These are phyloP conservation scores for Tubosaeta sp. DNA, from an alignment of 768 basidiomycete genomes.

Conservation along the genomic window DNA sequence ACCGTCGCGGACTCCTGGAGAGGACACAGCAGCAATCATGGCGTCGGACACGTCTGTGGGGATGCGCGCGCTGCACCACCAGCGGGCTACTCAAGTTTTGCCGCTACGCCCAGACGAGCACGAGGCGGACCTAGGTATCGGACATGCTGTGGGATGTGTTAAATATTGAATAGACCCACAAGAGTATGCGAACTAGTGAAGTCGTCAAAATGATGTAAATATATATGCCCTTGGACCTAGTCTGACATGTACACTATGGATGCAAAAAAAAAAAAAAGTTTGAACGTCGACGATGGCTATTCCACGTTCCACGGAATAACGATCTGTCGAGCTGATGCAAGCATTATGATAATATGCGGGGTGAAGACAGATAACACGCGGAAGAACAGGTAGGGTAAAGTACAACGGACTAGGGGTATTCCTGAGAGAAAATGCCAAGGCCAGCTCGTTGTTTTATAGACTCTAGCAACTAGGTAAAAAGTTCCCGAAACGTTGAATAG, in stretches of 20 bases:
- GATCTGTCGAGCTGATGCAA: constrained; percentile 32
- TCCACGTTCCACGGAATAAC: constrained; percentile 12
- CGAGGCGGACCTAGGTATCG: no score
- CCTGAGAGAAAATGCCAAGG: constrained; percentile 23
- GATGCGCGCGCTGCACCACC: no score
- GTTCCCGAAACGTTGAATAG: constrained; percentile 14
- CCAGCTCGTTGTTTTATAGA: constrained; percentile 31
- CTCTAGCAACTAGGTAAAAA: constrained; percentile 28
- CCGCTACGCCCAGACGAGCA: no score
- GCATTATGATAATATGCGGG: constrained; percentile 36
- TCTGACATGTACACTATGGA: constrained; percentile 5
- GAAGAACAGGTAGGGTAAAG: constrained; percentile 34
- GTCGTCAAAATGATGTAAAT: neutral
- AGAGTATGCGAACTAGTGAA: no score
- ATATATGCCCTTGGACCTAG: neutral
- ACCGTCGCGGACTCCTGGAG: no score
- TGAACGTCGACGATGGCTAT: neutral
- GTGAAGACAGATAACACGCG: constrained; percentile 36
- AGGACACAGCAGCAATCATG: no score
- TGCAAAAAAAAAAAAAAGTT: neutral
- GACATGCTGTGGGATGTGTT: no score
- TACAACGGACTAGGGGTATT: constrained; percentile 42
- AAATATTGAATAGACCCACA: no score
- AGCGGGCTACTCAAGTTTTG: no score
- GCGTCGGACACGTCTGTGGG: no score